Conservation (phyloP, 768 basidiomycete genomes). For the Pisolithus sp. region DNA sequence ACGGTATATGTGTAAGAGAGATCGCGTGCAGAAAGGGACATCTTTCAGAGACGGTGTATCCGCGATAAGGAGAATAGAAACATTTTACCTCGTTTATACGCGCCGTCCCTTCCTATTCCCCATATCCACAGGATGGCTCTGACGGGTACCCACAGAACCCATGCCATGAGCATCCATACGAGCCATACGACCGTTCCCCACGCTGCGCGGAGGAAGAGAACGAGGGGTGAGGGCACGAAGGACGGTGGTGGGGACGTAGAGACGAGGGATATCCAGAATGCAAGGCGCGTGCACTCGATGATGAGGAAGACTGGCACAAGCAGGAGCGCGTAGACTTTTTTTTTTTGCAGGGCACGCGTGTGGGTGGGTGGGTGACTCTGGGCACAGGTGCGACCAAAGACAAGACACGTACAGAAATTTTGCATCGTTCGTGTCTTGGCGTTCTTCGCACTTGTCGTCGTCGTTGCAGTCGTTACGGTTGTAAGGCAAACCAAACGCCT, state of each 20-base stretch:
- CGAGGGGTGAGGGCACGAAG: not conserved
- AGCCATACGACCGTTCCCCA: conserved; percentile 4
- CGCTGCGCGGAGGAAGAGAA: not conserved
- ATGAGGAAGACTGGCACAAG: conserved; percentile 8
- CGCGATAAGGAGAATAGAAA: not conserved
- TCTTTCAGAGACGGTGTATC: not conserved
- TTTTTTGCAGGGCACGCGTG: too few relatives aligned
- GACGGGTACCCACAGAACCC: conserved; percentile 4
- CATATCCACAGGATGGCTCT: conserved; percentile 10
- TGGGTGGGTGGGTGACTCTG: too few relatives aligned
- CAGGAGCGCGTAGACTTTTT: conserved; percentile 6
- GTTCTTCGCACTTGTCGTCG: too few relatives aligned
- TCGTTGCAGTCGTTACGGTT: not conserved
- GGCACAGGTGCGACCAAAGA: too few relatives aligned
- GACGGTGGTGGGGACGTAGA: not conserved
- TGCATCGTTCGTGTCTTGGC: too few relatives aligned
- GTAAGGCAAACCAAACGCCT: too few relatives aligned
- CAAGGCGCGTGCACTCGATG: conserved; percentile 2
- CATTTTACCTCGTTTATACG: conserved; percentile 6
- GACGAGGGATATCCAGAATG: conserved; percentile 3
- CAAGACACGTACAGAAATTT: too few relatives aligned
- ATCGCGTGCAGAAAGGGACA: not conserved
- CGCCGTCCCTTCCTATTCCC: conserved; percentile 13
- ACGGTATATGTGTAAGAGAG: not conserved
- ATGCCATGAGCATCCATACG: not conserved